phyloP scores from a whole-genome alignment of 805 yeast genomes.

The Lipomyces orientalis region DNA sequence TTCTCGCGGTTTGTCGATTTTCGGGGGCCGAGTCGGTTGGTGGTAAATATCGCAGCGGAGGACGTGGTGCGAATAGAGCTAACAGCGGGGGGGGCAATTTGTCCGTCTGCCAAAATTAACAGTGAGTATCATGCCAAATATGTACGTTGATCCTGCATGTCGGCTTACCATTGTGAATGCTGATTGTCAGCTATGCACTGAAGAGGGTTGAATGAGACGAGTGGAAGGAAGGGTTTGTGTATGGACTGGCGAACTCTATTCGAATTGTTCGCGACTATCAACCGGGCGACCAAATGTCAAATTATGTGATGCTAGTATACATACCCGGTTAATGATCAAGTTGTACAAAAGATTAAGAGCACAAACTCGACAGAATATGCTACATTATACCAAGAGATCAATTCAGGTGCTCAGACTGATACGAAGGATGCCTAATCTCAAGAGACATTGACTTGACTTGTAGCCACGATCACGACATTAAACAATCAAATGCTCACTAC shows the following conservation, averaged over 20 bases:
- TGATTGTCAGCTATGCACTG: not conserved
- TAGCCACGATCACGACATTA: not conserved
- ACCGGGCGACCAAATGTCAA: not conserved
- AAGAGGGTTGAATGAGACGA: not conserved
- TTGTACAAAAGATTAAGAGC: not conserved
- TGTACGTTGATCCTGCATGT: not conserved
- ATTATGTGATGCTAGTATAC: not conserved
- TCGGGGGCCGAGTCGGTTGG: slow-evolving; percentile 60
- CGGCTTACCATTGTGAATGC: slow-evolving; percentile 1
- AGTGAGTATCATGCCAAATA: not conserved
- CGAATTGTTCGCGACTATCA: too few species aligned
- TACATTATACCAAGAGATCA: too few species aligned
- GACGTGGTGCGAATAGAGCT: slow-evolving; percentile 61
- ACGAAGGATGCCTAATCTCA: too few species aligned
- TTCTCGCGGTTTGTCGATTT: slow-evolving; percentile 53
- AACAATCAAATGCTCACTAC: not conserved
- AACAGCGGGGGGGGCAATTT: slow-evolving; percentile 53
- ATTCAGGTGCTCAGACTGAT: too few species aligned
- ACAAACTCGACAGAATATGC: not conserved
- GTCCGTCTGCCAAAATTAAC: slow-evolving; percentile 45
- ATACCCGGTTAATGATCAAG: not conserved
- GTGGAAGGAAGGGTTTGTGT: not conserved
- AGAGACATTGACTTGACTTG: too few species aligned
- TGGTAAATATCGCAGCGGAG: slow-evolving; percentile 57
- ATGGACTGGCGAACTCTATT: not conserved